These are phyloP conservation scores for Trypanosoma lewisi DNA, from an alignment of 208 protist species.

Conservation along the genomic window DNA sequence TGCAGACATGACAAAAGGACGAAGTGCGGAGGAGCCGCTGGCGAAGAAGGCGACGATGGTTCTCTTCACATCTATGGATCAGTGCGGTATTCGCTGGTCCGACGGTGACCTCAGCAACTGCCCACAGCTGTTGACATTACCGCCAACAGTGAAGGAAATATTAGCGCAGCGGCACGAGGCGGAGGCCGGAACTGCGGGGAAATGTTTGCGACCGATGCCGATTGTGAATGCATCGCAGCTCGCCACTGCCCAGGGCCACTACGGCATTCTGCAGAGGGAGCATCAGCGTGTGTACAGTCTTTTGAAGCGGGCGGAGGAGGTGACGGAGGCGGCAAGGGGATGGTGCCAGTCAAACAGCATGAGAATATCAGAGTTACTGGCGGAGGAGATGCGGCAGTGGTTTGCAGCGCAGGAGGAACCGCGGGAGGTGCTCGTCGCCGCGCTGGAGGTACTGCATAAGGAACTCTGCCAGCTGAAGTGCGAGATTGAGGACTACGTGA, in stretches of 20 bases:
- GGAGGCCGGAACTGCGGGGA: neutral
- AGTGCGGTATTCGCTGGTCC: conserved; percentile 29
- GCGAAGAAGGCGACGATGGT: neutral
- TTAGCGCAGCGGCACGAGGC: conserved; percentile 8
- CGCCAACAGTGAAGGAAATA: conserved; percentile 17
- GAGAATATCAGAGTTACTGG: conserved; percentile 22
- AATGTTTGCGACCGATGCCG: conserved; percentile 14
- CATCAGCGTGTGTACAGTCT: conserved; percentile 13
- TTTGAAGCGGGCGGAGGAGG: conserved; percentile 23
- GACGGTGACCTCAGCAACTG: conserved; percentile 30
- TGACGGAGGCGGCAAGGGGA: conserved; percentile 20
- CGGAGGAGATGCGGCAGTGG: conserved; percentile 21
- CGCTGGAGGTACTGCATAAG: conserved; percentile 30
- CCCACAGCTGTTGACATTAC: conserved; percentile 10
- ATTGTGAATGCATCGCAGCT: conserved; percentile 27
- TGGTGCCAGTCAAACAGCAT: conserved; percentile 20
- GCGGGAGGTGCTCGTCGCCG: neutral
- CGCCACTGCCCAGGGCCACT: conserved; percentile 6
- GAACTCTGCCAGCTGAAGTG: conserved; percentile 46
- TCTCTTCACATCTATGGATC: conserved; percentile 26
- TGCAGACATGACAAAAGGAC: neutral
- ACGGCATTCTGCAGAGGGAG: conserved; percentile 23
- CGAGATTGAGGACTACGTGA: conserved; percentile 59
- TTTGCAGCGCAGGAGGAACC: conserved; percentile 29
- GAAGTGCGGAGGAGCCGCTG: neutral